Percentiles rank a stretch among this genome's conserved stretches.
phyloP scores from a whole-genome alignment of 305 asterid species.

The Ruellia speciosa region DNA sequence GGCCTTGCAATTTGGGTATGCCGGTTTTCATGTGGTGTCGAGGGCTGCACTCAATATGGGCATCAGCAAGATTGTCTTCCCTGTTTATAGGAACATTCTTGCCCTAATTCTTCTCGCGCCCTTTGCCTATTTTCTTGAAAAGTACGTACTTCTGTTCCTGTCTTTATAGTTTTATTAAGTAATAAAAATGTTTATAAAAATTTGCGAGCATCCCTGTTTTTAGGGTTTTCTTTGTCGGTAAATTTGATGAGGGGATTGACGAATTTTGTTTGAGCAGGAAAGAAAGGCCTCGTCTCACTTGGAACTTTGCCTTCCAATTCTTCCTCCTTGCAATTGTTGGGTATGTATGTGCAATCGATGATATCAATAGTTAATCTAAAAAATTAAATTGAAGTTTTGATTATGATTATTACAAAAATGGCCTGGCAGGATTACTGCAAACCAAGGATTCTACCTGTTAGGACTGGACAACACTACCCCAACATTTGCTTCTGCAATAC shows the following conservation, averaged over 20 bases:
- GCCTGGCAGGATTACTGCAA: conserved; percentile 89
- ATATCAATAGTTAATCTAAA: too few relatives aligned
- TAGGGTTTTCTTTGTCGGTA: not conserved
- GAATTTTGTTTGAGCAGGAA: conserved; percentile 51
- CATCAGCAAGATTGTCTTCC: conserved; percentile 89
- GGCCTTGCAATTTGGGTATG: conserved; percentile 87
- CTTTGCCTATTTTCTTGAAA: conserved; percentile 90
- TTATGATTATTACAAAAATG: too few relatives aligned
- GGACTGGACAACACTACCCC: conserved; percentile 96
- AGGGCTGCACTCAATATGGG: conserved; percentile 96
- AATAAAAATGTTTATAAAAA: too few relatives aligned
- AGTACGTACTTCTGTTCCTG: conserved; percentile 30
- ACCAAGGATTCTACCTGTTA: conserved; percentile 87
- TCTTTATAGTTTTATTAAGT: too few relatives aligned
- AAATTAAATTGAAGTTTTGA: too few relatives aligned
- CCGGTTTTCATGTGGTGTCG: conserved; percentile 94
- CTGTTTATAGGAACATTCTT: conserved; percentile 78
- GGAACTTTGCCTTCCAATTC: conserved; percentile 67
- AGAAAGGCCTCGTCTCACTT: conserved; percentile 73
- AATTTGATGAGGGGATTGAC: not conserved
- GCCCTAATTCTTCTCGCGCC: conserved; percentile 85
- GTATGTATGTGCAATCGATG: too few relatives aligned
- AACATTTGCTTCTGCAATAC: conserved; percentile 95
- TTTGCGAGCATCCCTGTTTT: too few relatives aligned
- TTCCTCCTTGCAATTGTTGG: conserved; percentile 93